Conservation (phyloP, 805 yeast genomes). For the Saccharomycopsis fibuligera region DNA sequence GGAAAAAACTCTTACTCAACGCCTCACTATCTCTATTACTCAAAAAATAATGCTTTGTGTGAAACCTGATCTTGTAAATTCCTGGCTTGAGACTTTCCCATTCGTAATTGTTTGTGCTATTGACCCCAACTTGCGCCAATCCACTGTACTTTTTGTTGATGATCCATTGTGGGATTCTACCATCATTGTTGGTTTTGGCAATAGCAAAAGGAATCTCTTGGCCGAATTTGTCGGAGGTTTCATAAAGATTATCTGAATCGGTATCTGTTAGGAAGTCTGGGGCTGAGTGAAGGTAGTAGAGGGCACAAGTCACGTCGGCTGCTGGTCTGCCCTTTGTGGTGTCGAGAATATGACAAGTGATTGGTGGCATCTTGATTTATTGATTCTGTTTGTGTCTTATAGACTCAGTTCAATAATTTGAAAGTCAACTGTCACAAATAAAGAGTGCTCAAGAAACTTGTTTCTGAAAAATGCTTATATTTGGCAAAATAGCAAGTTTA, state of each 20-base stretch:
- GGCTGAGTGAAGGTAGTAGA: slow-evolving; percentile 32
- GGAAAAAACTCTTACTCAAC: slow-evolving; percentile 60
- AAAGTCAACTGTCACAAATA: too few species aligned
- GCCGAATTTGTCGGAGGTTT: slow-evolving; percentile 19
- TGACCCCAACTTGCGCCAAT: slow-evolving; percentile 3
- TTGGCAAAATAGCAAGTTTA: too few species aligned
- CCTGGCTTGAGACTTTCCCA: slow-evolving; percentile 55
- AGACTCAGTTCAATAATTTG: too few species aligned
- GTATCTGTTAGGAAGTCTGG: slow-evolving; percentile 2
- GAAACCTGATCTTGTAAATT: slow-evolving; percentile 67
- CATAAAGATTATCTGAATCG: neutral
- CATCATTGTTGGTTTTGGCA: slow-evolving; percentile 72
- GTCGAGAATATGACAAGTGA: slow-evolving; percentile 87
- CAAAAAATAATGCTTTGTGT: slow-evolving; percentile 62
- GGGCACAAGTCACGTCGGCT: slow-evolving; percentile 58
- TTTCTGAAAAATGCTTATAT: too few species aligned
- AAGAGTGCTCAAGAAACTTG: too few species aligned
- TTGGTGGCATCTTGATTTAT: slow-evolving; percentile 42
- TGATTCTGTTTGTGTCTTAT: too few species aligned
- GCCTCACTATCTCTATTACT: slow-evolving; percentile 24
- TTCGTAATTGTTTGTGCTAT: slow-evolving; percentile 20
- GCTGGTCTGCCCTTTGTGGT: slow-evolving; percentile 85
- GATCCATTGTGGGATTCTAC: slow-evolving; percentile 69
- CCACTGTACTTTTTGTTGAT: slow-evolving; percentile 27
- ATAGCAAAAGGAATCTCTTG: slow-evolving; percentile 51